Base-by-base conservation (phyloP, 768 basidiomycete species). In the Hericium rajendrae region DNA sequence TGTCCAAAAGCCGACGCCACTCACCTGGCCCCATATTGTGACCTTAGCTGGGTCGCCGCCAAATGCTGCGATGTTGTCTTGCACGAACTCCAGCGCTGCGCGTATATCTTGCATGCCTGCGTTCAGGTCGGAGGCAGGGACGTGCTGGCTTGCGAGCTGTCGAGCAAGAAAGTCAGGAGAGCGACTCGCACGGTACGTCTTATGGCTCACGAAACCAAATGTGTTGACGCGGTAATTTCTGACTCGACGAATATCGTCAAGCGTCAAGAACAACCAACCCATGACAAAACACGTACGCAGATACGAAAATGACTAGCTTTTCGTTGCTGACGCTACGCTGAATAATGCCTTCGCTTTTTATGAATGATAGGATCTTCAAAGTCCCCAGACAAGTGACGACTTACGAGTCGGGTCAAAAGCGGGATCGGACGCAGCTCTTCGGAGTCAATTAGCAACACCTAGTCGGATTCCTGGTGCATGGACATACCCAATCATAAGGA, bases 51-150 rank as follows among this genome's bases (percentile, higher is more conserved):
- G 78, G 84, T 62, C 61, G 4, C 59, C 58, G 4, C 58, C 53
- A 26, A 62, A 86, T 3, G 74, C 71, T 8, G 71, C 74, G 26
- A 87, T 82, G 62, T 87, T 83, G n/a, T 81, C 71, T 60, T 84
- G 77, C 4, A 86, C 69, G 65, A 84, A 88, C 26, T 70, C 62
- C 0, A 88, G 66, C 0, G 84, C 82, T 43, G 73, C 69, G 1
- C 75, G 72, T 67, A 86, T 82, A 64, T 88, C 86, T 83, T 39
- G 61, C 6, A 62, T 41, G n/a, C 58, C 61, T 6, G n/a, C 40
- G 24, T 62, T 60, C 20, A 82, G 69, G 59, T 82, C 76, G 60
- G 76, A 60, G 0, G 75, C 67, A 1, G 69, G 66, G 6, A 80
- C 71, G 54, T 69, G 63, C 3, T 67, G 59, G 58, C 80, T 80